phyloP scores from a whole-genome alignment of 176 grass and related monocot genomes.

The Poa annua region DNA sequence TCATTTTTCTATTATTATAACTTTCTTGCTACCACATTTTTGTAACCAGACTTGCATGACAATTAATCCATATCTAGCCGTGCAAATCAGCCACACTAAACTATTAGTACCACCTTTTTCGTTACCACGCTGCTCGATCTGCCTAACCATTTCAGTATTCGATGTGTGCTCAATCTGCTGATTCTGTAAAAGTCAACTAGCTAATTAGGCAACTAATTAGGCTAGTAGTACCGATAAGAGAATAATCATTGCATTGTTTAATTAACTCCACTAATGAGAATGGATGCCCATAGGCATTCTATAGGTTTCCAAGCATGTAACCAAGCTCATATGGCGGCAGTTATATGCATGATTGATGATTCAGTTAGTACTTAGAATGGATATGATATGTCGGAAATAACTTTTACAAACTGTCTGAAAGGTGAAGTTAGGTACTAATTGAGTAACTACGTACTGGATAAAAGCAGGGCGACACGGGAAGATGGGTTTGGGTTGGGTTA shows the following conservation, averaged over 20 bases:
- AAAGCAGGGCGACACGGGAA: conserved; percentile 1
- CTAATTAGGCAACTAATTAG: neutral
- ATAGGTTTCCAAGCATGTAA: too few relatives aligned
- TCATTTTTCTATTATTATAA: too few relatives aligned
- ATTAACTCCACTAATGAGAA: neutral
- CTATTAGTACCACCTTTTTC: neutral
- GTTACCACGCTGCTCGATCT: neutral
- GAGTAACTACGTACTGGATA: neutral
- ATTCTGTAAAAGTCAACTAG: neutral
- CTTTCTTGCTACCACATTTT: too few relatives aligned
- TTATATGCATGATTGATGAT: too few relatives aligned
- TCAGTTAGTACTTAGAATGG: too few relatives aligned
- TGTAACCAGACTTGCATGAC: neutral
- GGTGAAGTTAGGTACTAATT: neutral
- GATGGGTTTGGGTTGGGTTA: conserved; percentile 8
- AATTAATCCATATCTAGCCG: neutral
- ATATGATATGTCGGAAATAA: too few relatives aligned
- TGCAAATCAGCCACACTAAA: neutral
- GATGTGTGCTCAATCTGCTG: neutral
- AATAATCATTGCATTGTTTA: neutral
- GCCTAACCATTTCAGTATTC: conserved; percentile 15
- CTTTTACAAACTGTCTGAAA: neutral
- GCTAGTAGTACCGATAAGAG: neutral
- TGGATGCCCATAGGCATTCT: too few relatives aligned
- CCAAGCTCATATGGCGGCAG: too few relatives aligned